These are phyloP conservation scores for Fusarium anguioides DNA, from an alignment of 2,329 filamentous ascomycete genomes.

Conservation along the genomic window DNA sequence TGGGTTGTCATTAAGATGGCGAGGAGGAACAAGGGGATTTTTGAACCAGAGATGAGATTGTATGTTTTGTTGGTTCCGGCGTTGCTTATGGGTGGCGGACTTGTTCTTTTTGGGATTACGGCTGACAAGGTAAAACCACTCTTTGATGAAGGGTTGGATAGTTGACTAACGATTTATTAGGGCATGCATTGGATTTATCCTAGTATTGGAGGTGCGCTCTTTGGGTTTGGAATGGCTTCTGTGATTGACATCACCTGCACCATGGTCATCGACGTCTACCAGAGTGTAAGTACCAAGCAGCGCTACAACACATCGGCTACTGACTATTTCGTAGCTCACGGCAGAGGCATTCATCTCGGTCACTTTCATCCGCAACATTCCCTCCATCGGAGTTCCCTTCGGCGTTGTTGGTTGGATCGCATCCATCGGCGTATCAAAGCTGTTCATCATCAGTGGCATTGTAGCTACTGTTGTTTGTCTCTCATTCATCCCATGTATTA, in stretches of 20 bases:
- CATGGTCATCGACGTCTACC: constrained; percentile 51
- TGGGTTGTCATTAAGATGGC: constrained; percentile 52
- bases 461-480: constrained; percentile 39
- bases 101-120: constrained; percentile 54
- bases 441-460: constrained; percentile 44
- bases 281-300: constrained; percentile 2
- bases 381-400: constrained; percentile 46
- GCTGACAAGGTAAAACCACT: constrained; percentile 45
- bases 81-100: constrained; percentile 48
- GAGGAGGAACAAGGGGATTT: constrained; percentile 52
- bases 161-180: constrained; percentile 30
- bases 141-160: accelerated
- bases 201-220: constrained; percentile 50
- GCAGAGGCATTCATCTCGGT: constrained; percentile 48
- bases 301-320: accelerated
- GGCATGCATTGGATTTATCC: constrained; percentile 57
- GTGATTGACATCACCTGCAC: constrained; percentile 52
- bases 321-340: constrained; percentile 6
- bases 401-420: constrained; percentile 46
- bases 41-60: constrained; percentile 58
- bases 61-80: constrained; percentile 46
- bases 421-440: constrained; percentile 44
- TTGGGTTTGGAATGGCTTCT: constrained; percentile 53
- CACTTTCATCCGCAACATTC: constrained; percentile 47
- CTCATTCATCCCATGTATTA: constrained; percentile 43